Percentiles rank a stretch among this genome's conserved stretches.
Evolutionary conservation across 2,329 filamentous ascomycete species (phyloP).

Genomic region (Dactylellina leptospora): DNA sequence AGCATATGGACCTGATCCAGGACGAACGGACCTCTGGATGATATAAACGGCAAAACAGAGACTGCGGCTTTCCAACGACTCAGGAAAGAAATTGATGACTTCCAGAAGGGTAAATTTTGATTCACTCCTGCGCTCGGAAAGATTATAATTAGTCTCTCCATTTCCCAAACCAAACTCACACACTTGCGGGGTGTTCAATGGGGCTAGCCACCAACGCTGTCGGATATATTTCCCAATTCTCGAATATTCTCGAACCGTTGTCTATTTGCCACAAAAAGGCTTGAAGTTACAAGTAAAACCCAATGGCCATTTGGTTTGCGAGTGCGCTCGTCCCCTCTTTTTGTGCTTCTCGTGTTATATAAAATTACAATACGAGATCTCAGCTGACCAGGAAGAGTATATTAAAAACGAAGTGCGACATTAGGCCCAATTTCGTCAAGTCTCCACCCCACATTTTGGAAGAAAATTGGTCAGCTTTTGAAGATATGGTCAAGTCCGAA

Average conservation of each 20-base stretch:
- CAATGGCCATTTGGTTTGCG: neutral
- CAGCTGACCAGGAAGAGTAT: slow-evolving; percentile 34
- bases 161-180: neutral
- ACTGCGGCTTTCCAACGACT: no score
- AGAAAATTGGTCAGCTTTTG: slow-evolving; percentile 34
- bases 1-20: no score
- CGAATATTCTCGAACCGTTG: slow-evolving; percentile 17
- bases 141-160: no score
- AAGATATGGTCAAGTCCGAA: slow-evolving; percentile 15
- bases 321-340: neutral
- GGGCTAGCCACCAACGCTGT: no score
- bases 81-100: no score
- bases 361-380: slow-evolving; percentile 22
- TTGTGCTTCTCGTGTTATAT: slow-evolving; percentile 1
- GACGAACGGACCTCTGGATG: no score
- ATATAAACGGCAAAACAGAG: no score
- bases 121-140: no score
- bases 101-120: no score
- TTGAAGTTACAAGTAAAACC: slow-evolving; percentile 31
- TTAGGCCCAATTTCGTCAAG: slow-evolving; percentile 27
- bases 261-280: slow-evolving; percentile 3
- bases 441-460: slow-evolving; percentile 41
- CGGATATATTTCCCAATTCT: slow-evolving; percentile 17
- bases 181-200: no score
- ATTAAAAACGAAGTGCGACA: slow-evolving; percentile 18